A percentile compares a stretch with the other conserved stretches of the same genome.
Evolutionary conservation across 2,329 filamentous ascomycete genomes (phyloP).

Genomic region (Alternaria viburni): DNA sequence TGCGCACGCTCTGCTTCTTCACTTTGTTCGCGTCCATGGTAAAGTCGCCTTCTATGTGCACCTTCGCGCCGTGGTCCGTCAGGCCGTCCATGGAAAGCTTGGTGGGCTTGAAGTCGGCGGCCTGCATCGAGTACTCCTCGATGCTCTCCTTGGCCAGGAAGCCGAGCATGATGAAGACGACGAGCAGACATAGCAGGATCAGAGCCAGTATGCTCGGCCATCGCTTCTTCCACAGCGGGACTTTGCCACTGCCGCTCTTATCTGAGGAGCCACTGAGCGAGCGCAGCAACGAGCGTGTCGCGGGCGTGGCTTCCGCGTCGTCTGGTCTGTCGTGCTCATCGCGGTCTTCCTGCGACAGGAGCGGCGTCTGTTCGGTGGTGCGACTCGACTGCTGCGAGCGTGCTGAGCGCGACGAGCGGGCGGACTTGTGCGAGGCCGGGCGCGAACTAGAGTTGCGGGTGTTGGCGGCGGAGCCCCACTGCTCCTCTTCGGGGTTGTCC

Average conservation of each 20-base stretch:
- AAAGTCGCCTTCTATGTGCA: constrained; percentile 82
- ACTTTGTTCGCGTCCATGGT: constrained; percentile 80
- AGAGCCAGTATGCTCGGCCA: constrained; percentile 85
- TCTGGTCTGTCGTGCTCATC: constrained; percentile 29
- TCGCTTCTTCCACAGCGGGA: constrained; percentile 54
- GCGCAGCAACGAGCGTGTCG: constrained; percentile 45
- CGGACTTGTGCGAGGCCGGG: constrained; percentile 47
- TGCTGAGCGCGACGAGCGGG: constrained; percentile 40
- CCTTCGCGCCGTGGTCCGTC: constrained; percentile 76
- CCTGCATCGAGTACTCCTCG: constrained; percentile 85
- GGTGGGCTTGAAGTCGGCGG: constrained; percentile 80
- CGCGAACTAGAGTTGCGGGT: constrained; percentile 46
- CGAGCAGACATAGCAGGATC: constrained; percentile 65
- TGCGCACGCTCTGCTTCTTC: constrained; percentile 70
- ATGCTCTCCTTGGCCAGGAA: constrained; percentile 83
- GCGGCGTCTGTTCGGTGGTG: constrained; percentile 50
- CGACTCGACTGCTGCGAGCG: constrained; percentile 39
- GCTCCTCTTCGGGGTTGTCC: constrained; percentile 36
- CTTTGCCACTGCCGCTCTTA: constrained; percentile 27
- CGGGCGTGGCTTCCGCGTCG: constrained; percentile 34
- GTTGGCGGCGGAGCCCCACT: constrained; percentile 36
- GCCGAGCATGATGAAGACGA: constrained; percentile 77
- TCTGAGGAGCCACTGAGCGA: constrained; percentile 37
- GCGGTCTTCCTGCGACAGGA: constrained; percentile 41
- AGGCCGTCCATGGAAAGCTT: constrained; percentile 86